Percentiles rank a stretch among this genome's conserved stretches.
Conservation (phyloP, 2,329 filamentous ascomycete species). For the Curvularia lunata region DNA sequence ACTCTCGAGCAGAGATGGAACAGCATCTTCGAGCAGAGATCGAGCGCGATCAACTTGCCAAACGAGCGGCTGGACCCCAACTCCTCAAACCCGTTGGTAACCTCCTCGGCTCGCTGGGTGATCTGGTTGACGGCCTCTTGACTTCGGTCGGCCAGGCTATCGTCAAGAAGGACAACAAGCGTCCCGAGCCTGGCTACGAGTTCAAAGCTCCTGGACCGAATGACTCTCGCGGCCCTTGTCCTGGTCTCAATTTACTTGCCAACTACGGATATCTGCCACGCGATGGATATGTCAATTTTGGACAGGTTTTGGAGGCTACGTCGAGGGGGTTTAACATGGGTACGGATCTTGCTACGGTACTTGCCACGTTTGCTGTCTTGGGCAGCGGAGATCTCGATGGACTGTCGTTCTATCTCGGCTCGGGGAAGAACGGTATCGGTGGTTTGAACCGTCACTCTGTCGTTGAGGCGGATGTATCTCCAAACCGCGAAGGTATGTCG, state of each 20-base stretch:
- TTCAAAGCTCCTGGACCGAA: constrained; percentile 24
- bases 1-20: constrained; percentile 23
- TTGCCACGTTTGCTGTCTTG: constrained; percentile 34
- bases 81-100: constrained; percentile 14
- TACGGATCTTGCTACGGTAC: constrained; percentile 39
- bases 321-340: constrained; percentile 34
- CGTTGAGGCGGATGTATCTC: constrained; percentile 46
- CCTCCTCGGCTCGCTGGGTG: constrained; percentile 17
- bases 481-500: constrained; percentile 48
- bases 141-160: constrained; percentile 27
- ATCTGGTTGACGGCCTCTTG: constrained; percentile 22
- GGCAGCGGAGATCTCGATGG: constrained; percentile 30
- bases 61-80: constrained; percentile 18
- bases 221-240: constrained; percentile 52
- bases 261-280: constrained; percentile 60
- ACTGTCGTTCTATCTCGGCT: constrained; percentile 29
- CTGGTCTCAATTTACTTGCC: constrained; percentile 60
- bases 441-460: constrained; percentile 51
- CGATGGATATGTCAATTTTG: constrained; percentile 44
- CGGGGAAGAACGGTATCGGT: constrained; percentile 26
- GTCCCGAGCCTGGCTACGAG: constrained; percentile 28
- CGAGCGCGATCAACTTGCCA: constrained; percentile 15
- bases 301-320: constrained; percentile 24
- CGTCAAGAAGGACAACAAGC: constrained; percentile 24
- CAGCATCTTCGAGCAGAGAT: constrained; percentile 16